Base-by-base conservation (phyloP, 176 grass and related monocot genomes). In the Guadua angustifolia region DNA sequence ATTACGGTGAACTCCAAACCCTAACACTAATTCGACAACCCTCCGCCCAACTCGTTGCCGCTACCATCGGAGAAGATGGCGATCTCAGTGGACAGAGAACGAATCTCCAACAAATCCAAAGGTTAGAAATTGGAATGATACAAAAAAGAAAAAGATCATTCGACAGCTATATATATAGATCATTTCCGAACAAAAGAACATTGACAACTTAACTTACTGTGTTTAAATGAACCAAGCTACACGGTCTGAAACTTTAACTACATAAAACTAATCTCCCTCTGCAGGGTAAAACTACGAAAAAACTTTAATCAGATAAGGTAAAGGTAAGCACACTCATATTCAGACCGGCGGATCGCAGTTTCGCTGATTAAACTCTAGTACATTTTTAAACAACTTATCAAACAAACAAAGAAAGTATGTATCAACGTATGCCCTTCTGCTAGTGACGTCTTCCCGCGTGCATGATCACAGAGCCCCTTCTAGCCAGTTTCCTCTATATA, bases 401-500 rank as follows among this genome's bases (percentile, higher is more conserved):
- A 69, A 69, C 71, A 83, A 77, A 69, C 65, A 83, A 62, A 62
- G 16, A 13, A 51, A 45, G 70, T 50, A 52, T 73, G 45, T 73
- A 43, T 36, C 56, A 18, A 5, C 13, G 13, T 57, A 11, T 21
- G 46, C 24, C 42, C 9, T 68, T 14, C 74, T 74, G 79, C n/a
- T 4, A 22, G 4, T 26, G 8, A 36, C 25, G 11, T 39, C 29
- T n/a, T 46, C 38, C 12, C 7, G 73, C 8, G 3, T 39, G 69
- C 35, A 35, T 33, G 67, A 45, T 59, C 42, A 66, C 66, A 45
- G 47, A 26, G 29, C 64, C 9, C 24, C 6, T 51, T 35, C 19
- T 50, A 49, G 43, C 61, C 51, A 43, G 36, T 51, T 35, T 76
- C 66, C 29, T 66, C 77, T 88, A 85, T 73, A 52, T 75, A 85